Evolutionary conservation across 1,284 basidiomycete genomes (phyloP), one percentile per base, ranked within the genome.

Genomic region (Cryptococcus floricola): DNA sequence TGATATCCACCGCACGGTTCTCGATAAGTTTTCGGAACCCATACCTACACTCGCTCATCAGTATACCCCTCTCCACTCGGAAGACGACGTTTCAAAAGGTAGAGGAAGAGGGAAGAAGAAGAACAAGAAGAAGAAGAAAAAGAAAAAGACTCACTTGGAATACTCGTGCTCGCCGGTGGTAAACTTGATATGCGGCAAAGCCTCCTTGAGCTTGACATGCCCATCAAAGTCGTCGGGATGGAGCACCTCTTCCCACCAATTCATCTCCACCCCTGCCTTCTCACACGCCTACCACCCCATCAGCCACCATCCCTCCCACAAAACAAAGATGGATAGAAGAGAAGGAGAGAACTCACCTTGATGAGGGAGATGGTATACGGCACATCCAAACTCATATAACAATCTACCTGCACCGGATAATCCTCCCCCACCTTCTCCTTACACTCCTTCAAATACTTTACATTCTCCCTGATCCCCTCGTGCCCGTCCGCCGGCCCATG

Each of bases 161-260:
- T 81, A 81, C 66, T 81, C 81, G 70, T 82, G 81, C 73, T 82
- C 81, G 52, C 81, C 81, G 2, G 81, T 82, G 5, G 81, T 83
- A 69, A 80, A 83, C 61, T 80, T 81, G 57, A 81, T 64, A 38
- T 77, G 74, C 3, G 81, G 81, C 19, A 81, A 63, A 7, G 78
- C 78, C 52, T 72, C 62, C 66, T 81, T 80, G 57, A 81, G 77
- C 55, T 77, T 67, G 48, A 63, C 63, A 59, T 80, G 79, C 13
- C 80, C 80, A 56, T 81, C 78, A 67, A 79, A 78, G 62, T 79
- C 77, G 56, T 81, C 79, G 9, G 80, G 80, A 62, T 79, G 78
- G 6, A 80, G 73, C 7, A 78, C 77, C 67, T 82, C 81, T 64
- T 83, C 81, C 80, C 80, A 83, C 81, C 81, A 83, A 62, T 76